A percentile compares a stretch with the other conserved stretches of the same genome.
These are phyloP conservation scores for Hansenula sp. DNA, from an alignment of 1,139 yeast genomes.

Conservation along the genomic window DNA sequence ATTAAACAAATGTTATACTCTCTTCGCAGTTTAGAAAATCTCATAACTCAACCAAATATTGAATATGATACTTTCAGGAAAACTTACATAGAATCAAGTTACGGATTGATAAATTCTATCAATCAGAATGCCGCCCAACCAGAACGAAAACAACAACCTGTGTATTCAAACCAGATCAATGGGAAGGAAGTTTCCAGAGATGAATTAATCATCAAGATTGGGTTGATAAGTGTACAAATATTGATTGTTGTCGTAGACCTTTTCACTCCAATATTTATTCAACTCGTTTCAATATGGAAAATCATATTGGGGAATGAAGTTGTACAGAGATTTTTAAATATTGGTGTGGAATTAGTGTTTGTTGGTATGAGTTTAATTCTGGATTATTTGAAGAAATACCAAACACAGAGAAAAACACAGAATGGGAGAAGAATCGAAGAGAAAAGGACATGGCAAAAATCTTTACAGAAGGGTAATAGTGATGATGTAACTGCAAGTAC, in stretches of 20 bases:
- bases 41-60: conserved; percentile 8
- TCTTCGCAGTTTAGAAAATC: conserved; percentile 8
- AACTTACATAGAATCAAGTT: conserved; percentile 9
- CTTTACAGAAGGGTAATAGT: neutral
- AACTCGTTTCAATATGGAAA: neutral
- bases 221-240: conserved; percentile 3
- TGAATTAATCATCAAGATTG: conserved; percentile 2
- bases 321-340: neutral
- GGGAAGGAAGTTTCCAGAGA: neutral
- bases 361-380: neutral
- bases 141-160: neutral
- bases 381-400: neutral
- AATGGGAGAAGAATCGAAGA: too few species aligned
- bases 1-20: conserved; percentile 9
- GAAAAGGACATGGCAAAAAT: too few species aligned
- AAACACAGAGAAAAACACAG: neutral
- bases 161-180: too few species aligned
- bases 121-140: neutral
- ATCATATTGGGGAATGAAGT: conserved; percentile 1
- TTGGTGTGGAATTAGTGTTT: neutral
- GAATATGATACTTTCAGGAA: conserved; percentile 9
- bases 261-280: neutral
- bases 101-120: conserved; percentile 9
- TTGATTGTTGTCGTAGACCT: conserved; percentile 1
- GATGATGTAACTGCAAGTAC: too few species aligned